phyloP scores from a whole-genome alignment of 2,329 filamentous ascomycete genomes.

The Aureobasidium zeae region DNA sequence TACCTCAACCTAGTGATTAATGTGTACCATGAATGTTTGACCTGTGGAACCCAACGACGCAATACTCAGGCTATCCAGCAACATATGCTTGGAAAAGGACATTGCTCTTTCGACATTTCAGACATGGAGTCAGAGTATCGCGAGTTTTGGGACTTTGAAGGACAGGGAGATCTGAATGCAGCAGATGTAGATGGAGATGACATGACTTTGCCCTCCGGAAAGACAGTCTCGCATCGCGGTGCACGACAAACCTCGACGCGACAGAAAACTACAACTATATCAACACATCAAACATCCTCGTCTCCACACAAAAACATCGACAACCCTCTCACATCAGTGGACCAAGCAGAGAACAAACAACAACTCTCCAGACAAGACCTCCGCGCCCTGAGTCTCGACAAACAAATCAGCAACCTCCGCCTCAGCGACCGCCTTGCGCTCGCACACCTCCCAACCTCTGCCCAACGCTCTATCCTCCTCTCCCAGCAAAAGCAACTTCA shows the following conservation, averaged over 20 bases:
- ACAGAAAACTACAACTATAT: background rate
- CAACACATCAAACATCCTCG: background rate
- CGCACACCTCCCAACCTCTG: background rate
- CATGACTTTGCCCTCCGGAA: background rate
- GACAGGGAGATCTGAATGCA: background rate
- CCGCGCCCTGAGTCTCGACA: background rate
- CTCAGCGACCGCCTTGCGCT: background rate
- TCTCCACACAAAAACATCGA: background rate
- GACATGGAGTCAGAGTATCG: conserved; percentile 89
- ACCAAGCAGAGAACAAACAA: background rate
- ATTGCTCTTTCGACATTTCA: conserved; percentile 86
- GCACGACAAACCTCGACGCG: background rate
- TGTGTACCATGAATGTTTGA: conserved; percentile 73
- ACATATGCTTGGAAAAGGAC: conserved; percentile 93
- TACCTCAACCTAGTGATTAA: conserved; percentile 73
- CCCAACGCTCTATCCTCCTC: background rate
- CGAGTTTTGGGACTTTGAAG: conserved; percentile 81
- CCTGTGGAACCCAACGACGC: conserved; percentile 73
- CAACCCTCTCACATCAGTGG: background rate
- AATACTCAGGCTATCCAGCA: conserved; percentile 77
- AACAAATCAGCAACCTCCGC: background rate
- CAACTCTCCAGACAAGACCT: conserved; percentile 6
- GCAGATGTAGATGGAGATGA: background rate
- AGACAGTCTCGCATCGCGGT: background rate
- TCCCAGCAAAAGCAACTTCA: background rate